Evolutionary conservation across 768 basidiomycete genomes (phyloP).

Genomic region (Steccherinum ochraceum): DNA sequence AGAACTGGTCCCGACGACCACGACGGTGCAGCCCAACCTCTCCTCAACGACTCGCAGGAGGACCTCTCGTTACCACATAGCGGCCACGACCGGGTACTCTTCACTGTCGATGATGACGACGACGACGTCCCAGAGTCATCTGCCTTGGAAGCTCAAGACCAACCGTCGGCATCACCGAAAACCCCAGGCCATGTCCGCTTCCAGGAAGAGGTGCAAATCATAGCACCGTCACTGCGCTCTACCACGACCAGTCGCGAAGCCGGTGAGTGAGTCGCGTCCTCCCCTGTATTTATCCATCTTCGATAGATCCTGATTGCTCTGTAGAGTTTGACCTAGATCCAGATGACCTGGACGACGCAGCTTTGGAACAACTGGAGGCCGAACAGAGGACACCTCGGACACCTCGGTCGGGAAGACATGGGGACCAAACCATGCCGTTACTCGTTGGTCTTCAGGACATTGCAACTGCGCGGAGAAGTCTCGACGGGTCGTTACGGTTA

Average conservation of each 20-base stretch:
- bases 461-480: constrained; percentile 45
- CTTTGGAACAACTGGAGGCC: constrained; percentile 25
- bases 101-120: constrained; percentile 48
- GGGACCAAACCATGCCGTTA: constrained; percentile 65
- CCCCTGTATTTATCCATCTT: not conserved
- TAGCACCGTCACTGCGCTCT: constrained; percentile 64
- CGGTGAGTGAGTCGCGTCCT: constrained; percentile 48
- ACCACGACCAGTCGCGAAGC: constrained; percentile 73
- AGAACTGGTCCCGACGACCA: constrained; percentile 19
- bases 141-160: constrained; percentile 17
- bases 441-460: constrained; percentile 73
- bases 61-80: constrained; percentile 26
- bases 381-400: constrained; percentile 23
- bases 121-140: constrained; percentile 24
- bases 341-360: constrained; percentile 67
- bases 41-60: constrained; percentile 44
- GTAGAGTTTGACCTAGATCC: constrained; percentile 80
- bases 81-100: constrained; percentile 33
- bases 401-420: constrained; percentile 28
- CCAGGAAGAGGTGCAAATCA: constrained; percentile 61
- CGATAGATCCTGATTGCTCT: constrained; percentile 5
- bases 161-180: constrained; percentile 11
- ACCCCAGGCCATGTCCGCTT: constrained; percentile 47
- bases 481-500: constrained; percentile 50
- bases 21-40: constrained; percentile 44